A percentile compares a stretch with the other conserved stretches of the same genome.
These are phyloP conservation scores for Plasmodium malariae DNA, from an alignment of 169 alveolate species.

Conservation along the genomic window DNA sequence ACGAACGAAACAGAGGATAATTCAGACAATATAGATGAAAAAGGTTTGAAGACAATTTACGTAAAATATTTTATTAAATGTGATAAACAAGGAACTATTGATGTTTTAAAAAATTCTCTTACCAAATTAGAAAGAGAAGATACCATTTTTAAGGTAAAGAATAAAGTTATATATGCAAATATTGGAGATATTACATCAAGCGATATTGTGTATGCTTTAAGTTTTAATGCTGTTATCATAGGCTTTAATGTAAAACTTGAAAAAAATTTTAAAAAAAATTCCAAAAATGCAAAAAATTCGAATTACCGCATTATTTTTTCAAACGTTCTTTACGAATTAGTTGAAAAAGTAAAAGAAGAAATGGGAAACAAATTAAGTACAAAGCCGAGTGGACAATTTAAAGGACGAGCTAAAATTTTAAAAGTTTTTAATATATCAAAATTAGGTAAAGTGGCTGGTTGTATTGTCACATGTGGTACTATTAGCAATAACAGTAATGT, in stretches of 20 bases:
- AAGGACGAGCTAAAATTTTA: conserved; percentile 45
- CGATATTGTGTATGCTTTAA: conserved; percentile 46
- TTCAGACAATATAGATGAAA: neutral
- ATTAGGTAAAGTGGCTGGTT: conserved; percentile 71
- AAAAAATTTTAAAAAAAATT: conserved; percentile 10
- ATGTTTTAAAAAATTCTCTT: conserved; percentile 35
- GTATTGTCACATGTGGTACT: conserved; percentile 44
- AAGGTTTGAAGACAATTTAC: conserved; percentile 9
- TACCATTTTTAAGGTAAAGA: conserved; percentile 25
- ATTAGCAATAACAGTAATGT: conserved; percentile 48
- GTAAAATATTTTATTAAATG: conserved; percentile 47
- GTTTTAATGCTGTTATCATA: conserved; percentile 52
- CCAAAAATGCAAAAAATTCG: neutral
- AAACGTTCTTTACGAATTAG: conserved; percentile 52
- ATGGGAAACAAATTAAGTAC: conserved; percentile 48
- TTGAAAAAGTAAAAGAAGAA: conserved; percentile 10
- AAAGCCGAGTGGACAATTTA: conserved; percentile 43
- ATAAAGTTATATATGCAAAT: conserved; percentile 56
- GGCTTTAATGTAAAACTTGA: conserved; percentile 57
- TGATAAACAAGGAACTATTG: conserved; percentile 71
- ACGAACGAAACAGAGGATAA: neutral
- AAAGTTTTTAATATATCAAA: conserved; percentile 47
- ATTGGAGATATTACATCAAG: conserved; percentile 62
- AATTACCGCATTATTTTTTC: conserved; percentile 11
- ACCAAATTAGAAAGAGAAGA: conserved; percentile 23